These are phyloP conservation scores for Botryotinia convoluta DNA, from an alignment of 2,329 filamentous ascomycete species.

Conservation along the genomic window DNA sequence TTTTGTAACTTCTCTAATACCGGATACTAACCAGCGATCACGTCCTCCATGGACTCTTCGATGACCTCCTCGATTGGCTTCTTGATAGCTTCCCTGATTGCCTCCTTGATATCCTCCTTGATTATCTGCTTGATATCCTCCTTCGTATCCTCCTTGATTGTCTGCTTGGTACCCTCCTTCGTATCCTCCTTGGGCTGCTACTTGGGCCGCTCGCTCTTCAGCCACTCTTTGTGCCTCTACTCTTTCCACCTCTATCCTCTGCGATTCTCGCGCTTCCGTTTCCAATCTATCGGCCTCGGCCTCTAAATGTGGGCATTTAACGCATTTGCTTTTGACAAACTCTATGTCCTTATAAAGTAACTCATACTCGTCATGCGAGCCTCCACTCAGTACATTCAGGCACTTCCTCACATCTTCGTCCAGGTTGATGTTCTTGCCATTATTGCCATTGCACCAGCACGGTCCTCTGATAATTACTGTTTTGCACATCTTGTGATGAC, in stretches of 20 bases:
- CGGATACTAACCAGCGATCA: background rate
- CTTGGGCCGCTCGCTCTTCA: background rate
- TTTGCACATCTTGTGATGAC: background rate
- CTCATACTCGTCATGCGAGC: background rate
- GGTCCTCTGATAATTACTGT: background rate
- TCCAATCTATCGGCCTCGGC: background rate
- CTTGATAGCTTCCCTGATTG: no score
- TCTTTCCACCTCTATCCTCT: background rate
- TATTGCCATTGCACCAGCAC: background rate
- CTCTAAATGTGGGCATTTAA: background rate
- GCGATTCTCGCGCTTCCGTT: background rate
- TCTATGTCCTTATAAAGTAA: fast-evolving
- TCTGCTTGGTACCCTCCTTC: background rate
- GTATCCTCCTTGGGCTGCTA: background rate
- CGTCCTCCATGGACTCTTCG: no score
- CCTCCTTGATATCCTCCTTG: background rate
- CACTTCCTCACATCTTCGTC: fast-evolving
- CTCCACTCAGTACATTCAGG: fast-evolving
- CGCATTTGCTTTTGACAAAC: background rate
- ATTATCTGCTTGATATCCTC: background rate
- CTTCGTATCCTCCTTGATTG: background rate
- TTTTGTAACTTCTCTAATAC: background rate
- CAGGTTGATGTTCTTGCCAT: background rate
- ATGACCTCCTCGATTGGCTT: fast-evolving
- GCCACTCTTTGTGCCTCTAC: background rate